Percentiles rank a stretch among this genome's conserved stretches.
Conservation (phyloP, 2,329 filamentous ascomycete genomes). For the Chalaropsis thielavioides region DNA sequence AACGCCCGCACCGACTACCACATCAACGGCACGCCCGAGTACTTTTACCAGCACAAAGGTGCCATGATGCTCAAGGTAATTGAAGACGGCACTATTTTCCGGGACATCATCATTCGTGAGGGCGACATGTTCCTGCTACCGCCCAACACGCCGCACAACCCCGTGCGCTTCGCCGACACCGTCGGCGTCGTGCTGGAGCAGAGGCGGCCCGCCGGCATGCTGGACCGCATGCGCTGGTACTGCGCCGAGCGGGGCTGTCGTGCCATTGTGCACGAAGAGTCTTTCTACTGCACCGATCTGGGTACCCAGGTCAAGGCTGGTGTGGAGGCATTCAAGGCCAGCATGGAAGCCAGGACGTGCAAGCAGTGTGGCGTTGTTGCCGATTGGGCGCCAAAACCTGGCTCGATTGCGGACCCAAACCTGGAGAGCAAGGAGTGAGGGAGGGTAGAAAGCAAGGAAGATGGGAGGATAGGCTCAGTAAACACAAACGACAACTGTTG, state of each 20-base stretch:
- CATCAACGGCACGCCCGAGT: slow-evolving; percentile 91
- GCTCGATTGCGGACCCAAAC: slow-evolving; percentile 47
- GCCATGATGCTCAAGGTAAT: slow-evolving; percentile 90
- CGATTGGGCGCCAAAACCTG: slow-evolving; percentile 49
- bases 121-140: slow-evolving; percentile 90
- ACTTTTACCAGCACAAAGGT: slow-evolving; percentile 94
- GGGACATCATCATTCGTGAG: slow-evolving; percentile 78
- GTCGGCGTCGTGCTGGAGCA: slow-evolving; percentile 92
- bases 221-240: slow-evolving; percentile 86
- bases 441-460: background rate
- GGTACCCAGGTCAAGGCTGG: slow-evolving; percentile 90
- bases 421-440: slow-evolving; percentile 22
- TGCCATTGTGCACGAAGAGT: slow-evolving; percentile 66
- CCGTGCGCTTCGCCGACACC: slow-evolving; percentile 81
- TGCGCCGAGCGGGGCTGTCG: slow-evolving; percentile 47
- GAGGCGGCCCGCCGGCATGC: slow-evolving; percentile 49
- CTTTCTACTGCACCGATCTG: slow-evolving; percentile 78
- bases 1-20: slow-evolving; percentile 97
- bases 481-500: background rate
- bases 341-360: slow-evolving; percentile 57
- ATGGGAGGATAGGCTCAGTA: background rate
- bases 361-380: slow-evolving; percentile 61
- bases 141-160: slow-evolving; percentile 90
- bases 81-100: slow-evolving; percentile 58
- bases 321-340: slow-evolving; percentile 64